Conservation (phyloP, 1,284 basidiomycete genomes). For the Cutaneotrichosporon cyanovorans region DNA sequence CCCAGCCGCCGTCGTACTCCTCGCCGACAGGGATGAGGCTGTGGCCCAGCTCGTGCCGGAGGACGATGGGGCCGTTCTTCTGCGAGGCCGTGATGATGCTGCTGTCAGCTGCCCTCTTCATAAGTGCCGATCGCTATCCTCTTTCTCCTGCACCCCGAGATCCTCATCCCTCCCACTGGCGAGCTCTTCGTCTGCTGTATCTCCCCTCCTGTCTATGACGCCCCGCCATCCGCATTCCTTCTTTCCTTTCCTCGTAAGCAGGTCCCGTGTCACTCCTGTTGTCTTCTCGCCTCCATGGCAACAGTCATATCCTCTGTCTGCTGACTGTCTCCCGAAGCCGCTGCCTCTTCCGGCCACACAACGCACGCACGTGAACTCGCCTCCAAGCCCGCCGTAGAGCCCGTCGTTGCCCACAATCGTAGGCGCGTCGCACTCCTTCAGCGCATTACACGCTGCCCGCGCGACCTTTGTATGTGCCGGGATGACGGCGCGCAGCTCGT, state of each 20-base stretch:
- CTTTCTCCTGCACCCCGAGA: no score
- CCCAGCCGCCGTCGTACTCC: constrained; percentile 75
- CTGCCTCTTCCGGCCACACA: no score
- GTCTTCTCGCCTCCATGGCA: no score
- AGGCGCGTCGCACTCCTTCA: constrained; percentile 61
- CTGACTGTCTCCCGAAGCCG: no score
- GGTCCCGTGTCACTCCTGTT: neutral
- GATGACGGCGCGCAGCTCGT: constrained; percentile 70
- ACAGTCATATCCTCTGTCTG: no score
- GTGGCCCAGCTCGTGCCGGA: constrained; percentile 70
- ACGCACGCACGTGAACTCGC: constrained; percentile 64
- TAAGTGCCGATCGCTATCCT: no score
- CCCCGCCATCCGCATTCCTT: no score
- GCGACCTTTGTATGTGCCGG: constrained; percentile 61
- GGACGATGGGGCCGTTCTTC: constrained; percentile 67
- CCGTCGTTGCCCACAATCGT: constrained; percentile 73
- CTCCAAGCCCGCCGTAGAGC: constrained; percentile 72
- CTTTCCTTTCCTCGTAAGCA: no score
- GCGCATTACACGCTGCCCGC: constrained; percentile 56
- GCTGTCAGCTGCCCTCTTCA: constrained; percentile 3
- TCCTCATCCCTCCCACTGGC: neutral
- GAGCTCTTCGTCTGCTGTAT: no score
- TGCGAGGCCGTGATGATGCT: constrained; percentile 71
- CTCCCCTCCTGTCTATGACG: no score
- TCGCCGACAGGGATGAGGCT: constrained; percentile 58